Evolutionary conservation across 129 eudicot genomes (phyloP), one percentile per base, ranked within the genome.

Genomic region (Artemisia argyi): DNA sequence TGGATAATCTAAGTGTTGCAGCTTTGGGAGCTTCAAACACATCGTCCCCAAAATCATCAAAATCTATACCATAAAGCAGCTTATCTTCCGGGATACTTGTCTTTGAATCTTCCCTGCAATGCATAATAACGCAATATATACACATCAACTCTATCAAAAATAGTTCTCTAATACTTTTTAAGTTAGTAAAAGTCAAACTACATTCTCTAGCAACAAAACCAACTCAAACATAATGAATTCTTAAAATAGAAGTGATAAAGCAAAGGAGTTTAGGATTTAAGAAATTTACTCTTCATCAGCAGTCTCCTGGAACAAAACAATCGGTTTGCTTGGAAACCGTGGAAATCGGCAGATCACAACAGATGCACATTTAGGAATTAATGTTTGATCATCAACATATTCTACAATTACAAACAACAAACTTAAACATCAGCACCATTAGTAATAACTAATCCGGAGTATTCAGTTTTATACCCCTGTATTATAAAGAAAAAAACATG

Each of bases 31-130:
- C 32, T 24, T 13, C 47, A 6, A 11, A 61, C 15, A 61, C 19
- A 26, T 61, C 66, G 4, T 61, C 32, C 10, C 66, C 66, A 61
- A 61, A 61, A 61, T 26, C 19, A 28, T 24, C 28, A 28, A 61
- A 11, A 26, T 61, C 11, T 0, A 7, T 7, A 26, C 32, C 18
- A 14, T 60, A 0, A 60, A 60, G 18, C 65, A 11, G 46, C 65
- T 22, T 22, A 26, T 4, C 46, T 39, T 39, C 46, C 0, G 0
- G 0, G 11, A 39, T 7, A 39, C 10, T 7, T 7, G 11, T 39
- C 46, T 7, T 39, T 7, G 46, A 39, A 39, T 39, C 11, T 39
- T 39, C 65, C 30, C 18, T 3, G 6, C 44, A 60, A 11, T 61
- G 16, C 8, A 26, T 52, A 14, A 26, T 60, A 22, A 61, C 15